Conservation (phyloP, 352 stramenopile species). For the Globisporangium megalacanthum region DNA sequence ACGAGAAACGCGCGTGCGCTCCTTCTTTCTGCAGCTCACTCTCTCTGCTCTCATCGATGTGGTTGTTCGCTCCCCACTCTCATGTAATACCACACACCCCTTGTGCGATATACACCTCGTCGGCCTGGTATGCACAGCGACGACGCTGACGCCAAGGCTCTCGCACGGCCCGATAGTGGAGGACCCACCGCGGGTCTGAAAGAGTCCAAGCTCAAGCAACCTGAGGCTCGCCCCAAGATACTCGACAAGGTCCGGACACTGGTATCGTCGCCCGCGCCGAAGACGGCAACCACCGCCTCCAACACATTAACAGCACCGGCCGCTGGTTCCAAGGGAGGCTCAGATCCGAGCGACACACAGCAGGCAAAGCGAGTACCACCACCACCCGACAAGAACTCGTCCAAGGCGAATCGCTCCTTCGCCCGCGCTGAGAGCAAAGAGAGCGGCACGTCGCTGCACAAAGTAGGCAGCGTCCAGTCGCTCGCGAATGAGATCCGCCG, state of each 20-base stretch:
- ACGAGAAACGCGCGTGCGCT: slow-evolving; percentile 31
- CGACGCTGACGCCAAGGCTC: slow-evolving; percentile 15
- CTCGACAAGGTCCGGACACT: slow-evolving; percentile 27
- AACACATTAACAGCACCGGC: neutral
- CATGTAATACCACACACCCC: too few relatives aligned
- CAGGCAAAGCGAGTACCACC: slow-evolving; percentile 44
- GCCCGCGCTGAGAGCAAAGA: slow-evolving; percentile 39
- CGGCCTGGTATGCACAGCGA: slow-evolving; percentile 2
- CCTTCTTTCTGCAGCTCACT: neutral
- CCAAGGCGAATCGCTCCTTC: slow-evolving; percentile 8
- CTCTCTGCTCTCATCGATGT: too few relatives aligned
- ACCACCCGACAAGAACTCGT: slow-evolving; percentile 31
- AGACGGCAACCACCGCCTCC: neutral
- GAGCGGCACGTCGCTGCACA: slow-evolving; percentile 37
- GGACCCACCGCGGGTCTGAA: slow-evolving; percentile 18
- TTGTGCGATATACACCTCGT: too few relatives aligned
- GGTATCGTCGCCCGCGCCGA: slow-evolving; percentile 8
- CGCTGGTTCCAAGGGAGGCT: slow-evolving; percentile 2
- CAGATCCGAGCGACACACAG: slow-evolving; percentile 4
- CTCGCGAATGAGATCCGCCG: slow-evolving; percentile 75
- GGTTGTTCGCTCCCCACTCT: too few relatives aligned
- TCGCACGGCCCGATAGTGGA: slow-evolving; percentile 8
- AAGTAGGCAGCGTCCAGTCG: slow-evolving; percentile 73
- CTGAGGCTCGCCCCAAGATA: slow-evolving; percentile 39
- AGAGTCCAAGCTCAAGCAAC: slow-evolving; percentile 73